A percentile compares a stretch with the other conserved stretches of the same genome.
Conservation (phyloP, 768 basidiomycete genomes). For the Chalciporus sphaerocephalus region DNA sequence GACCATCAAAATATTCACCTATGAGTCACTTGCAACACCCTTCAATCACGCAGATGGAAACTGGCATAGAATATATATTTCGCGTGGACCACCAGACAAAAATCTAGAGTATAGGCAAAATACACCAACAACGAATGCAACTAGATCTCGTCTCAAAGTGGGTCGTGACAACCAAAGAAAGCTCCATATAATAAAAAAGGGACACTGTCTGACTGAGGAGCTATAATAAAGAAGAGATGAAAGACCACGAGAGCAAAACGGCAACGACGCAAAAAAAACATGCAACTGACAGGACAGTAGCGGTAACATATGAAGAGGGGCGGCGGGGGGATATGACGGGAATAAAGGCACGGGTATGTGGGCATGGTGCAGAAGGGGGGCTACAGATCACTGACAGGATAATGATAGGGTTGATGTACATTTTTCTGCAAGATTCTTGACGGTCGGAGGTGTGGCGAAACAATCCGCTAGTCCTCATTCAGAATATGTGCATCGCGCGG, state of each 20-base stretch:
- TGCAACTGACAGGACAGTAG: slow-evolving; percentile 20
- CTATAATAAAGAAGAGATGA: slow-evolving; percentile 6
- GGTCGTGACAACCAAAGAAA: slow-evolving; percentile 5
- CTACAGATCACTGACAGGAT: slow-evolving; percentile 31
- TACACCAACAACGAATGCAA: slow-evolving; percentile 9
- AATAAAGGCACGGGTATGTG: slow-evolving; percentile 21
- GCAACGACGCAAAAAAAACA: slow-evolving; percentile 19
- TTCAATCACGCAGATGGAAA: neutral
- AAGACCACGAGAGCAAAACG: slow-evolving; percentile 21
- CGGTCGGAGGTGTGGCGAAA: slow-evolving; percentile 11
- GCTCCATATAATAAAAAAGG: slow-evolving; percentile 14
- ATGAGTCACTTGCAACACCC: too few species aligned
- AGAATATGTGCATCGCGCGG: slow-evolving; percentile 11
- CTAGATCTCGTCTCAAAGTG: slow-evolving; percentile 2
- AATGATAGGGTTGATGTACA: slow-evolving; percentile 34
- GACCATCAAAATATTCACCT: too few species aligned
- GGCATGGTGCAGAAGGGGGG: slow-evolving; percentile 7
- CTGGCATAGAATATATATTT: slow-evolving; percentile 9
- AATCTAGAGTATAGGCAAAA: slow-evolving; percentile 20
- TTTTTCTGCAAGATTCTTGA: slow-evolving; percentile 26
- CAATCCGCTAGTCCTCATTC: slow-evolving; percentile 12
- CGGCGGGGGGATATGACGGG: slow-evolving; percentile 1
- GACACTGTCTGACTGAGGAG: slow-evolving; percentile 9
- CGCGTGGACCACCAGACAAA: slow-evolving; percentile 2
- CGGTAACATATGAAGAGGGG: slow-evolving; percentile 6